phyloP scores from a whole-genome alignment of 768 basidiomycete species.

The Myochromella boudieri region DNA sequence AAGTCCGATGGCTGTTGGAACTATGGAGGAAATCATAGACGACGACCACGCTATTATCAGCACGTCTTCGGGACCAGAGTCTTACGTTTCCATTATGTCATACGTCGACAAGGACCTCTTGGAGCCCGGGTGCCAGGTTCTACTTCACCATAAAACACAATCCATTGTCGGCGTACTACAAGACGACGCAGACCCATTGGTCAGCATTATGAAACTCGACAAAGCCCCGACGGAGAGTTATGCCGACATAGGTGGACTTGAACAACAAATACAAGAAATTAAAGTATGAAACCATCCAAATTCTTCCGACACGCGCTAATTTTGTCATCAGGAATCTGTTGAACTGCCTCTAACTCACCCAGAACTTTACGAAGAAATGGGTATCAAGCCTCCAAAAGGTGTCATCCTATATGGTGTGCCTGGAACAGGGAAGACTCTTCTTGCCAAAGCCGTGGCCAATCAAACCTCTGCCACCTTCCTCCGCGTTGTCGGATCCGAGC shows the following conservation, averaged over 20 bases:
- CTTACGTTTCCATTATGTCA: constrained; percentile 96
- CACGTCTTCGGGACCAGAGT: constrained; percentile 92
- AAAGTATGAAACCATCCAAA: constrained; percentile 54
- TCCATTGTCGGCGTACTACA: constrained; percentile 93
- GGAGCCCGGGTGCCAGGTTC: constrained; percentile 93
- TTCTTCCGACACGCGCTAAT: not conserved
- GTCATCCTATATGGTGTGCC: constrained; percentile 99
- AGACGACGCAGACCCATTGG: constrained; percentile 94
- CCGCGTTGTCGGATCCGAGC: constrained; percentile 94
- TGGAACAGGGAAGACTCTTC: constrained; percentile 96
- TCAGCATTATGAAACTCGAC: constrained; percentile 98
- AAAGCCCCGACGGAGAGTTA: constrained; percentile 99
- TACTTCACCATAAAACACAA: constrained; percentile 95
- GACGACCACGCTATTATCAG: constrained; percentile 99
- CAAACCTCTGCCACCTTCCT: constrained; percentile 98
- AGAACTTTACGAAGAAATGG: constrained; percentile 99
- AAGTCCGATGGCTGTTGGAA: constrained; percentile 97
- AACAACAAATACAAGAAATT: constrained; percentile 97
- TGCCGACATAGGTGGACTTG: constrained; percentile 96
- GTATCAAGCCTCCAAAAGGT: constrained; percentile 99
- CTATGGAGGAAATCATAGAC: constrained; percentile 96
- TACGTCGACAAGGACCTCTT: constrained; percentile 98
- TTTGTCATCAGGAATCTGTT: constrained; percentile 80
- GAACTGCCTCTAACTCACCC: constrained; percentile 97
- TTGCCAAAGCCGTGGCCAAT: constrained; percentile 97